phyloP scores from a whole-genome alignment of 176 grass and related monocot genomes.

The Bothriochloa decipiens region DNA sequence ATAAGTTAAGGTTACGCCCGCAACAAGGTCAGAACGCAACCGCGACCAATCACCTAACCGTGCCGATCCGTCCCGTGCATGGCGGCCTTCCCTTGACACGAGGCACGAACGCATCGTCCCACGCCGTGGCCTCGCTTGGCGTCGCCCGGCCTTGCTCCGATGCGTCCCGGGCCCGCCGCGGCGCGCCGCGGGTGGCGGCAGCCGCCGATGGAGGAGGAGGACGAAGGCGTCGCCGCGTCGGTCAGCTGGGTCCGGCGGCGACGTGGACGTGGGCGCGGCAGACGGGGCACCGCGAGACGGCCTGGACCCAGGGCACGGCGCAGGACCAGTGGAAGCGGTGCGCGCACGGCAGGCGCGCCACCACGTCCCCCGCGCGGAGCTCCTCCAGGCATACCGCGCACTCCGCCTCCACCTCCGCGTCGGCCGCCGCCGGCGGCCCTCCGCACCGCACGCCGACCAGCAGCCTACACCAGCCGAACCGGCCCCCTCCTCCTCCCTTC shows the following conservation, averaged over 20 bases:
- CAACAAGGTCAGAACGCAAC: too few species aligned
- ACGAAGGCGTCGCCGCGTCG: neutral
- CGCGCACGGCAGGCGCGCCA: slow-evolving; percentile 73
- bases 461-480: slow-evolving; percentile 63
- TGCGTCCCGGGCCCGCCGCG: too few species aligned
- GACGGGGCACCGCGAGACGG: slow-evolving; percentile 66
- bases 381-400: slow-evolving; percentile 94
- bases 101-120: too few species aligned
- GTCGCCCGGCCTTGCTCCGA: too few species aligned
- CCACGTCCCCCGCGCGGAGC: slow-evolving; percentile 59
- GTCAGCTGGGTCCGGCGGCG: neutral
- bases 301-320: slow-evolving; percentile 78
- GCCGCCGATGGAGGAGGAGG: neutral
- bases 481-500: neutral
- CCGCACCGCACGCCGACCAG: slow-evolving; percentile 37
- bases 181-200: too few species aligned
- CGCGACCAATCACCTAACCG: too few species aligned
- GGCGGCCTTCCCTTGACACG: too few species aligned
- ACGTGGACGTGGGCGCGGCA: slow-evolving; percentile 57
- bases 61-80: too few species aligned
- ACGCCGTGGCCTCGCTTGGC: too few species aligned
- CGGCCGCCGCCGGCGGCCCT: neutral
- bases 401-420: slow-evolving; percentile 37
- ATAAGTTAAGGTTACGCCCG: too few species aligned
- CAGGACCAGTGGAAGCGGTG: slow-evolving; percentile 95